Evolutionary conservation across 805 yeast species (phyloP), one percentile per base, ranked within the genome.

Genomic region (Starmerella bombicola): DNA sequence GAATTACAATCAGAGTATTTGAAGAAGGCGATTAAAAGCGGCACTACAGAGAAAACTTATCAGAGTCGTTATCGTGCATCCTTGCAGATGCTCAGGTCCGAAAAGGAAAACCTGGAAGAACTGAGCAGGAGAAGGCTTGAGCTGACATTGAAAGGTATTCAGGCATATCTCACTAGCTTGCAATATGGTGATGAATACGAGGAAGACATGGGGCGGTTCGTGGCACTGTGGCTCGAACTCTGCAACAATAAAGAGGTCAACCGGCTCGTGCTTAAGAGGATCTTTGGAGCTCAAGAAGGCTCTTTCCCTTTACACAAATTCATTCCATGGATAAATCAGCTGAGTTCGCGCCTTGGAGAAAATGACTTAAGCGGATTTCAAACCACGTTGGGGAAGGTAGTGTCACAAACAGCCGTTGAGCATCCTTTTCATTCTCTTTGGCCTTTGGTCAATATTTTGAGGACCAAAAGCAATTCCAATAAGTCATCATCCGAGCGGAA

Each of bases 221-320:
- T 86, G 57, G 80, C 86, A 0, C 57, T 88, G 9, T 88, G 96
- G 93, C 65, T 88, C 30, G 80, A 78, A 45, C 69, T 74, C 49
- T 66, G 75, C 2, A 55, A 57, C 5, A 65, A 66, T 25, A 67
- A 58, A 1, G 57, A 53, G 0, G 60, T 80, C 4, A 77, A 73
- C 47, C 45, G 15, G 15, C 33, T 19, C 8, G 33, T 30, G 17
- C 18, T 9, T 24, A 24, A 24, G 12, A 24, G 26, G 19, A 7
- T 17, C 7, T 13, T 13, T 17, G 17, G 7, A 17, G 5, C 6
- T 13, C 9, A 13, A 4, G 5, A 5, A 13, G 13, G 33, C 7
- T 9, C 37, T 0, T 59, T 82, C 16, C 80, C 93, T 0, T 65
- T 71, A 12, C 64, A 66, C 53, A 77, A 77, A 50, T 71, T 84